phyloP scores from a whole-genome alignment of 2,329 filamentous ascomycete genomes.

The Botrytis tulipae region DNA sequence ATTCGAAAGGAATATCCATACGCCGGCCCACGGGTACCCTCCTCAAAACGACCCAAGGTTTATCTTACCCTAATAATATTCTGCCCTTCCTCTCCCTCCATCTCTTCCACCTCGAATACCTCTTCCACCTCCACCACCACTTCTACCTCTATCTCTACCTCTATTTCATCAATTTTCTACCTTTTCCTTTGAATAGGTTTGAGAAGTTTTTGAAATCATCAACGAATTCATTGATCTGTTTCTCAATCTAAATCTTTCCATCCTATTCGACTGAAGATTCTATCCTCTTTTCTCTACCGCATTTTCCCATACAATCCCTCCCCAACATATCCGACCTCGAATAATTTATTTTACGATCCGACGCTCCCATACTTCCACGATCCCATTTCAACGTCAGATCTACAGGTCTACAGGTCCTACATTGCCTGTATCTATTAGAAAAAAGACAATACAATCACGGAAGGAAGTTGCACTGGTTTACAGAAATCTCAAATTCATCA shows the following conservation, averaged over 20 bases:
- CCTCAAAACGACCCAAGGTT: background rate
- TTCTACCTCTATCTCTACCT: background rate
- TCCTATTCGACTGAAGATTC: background rate
- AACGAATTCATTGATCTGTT: background rate
- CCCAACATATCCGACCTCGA: background rate
- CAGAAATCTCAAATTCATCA: background rate
- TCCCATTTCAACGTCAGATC: background rate
- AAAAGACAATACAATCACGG: background rate
- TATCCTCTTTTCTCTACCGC: background rate
- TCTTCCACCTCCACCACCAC: background rate
- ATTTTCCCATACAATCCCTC: background rate
- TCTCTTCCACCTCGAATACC: background rate
- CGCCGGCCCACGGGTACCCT: background rate
- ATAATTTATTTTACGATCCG: background rate
- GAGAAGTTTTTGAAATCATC: background rate
- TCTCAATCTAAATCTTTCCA: background rate
- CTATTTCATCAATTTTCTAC: background rate
- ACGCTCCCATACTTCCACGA: background rate
- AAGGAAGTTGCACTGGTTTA: background rate
- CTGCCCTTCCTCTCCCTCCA: background rate
- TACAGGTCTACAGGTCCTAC: constrained; percentile 3
- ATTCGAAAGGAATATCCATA: background rate
- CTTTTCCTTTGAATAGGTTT: background rate
- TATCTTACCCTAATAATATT: background rate
- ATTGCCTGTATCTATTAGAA: background rate